These are phyloP conservation scores for Henckelia pumila DNA, from an alignment of 257 asterid genomes.

Conservation along the genomic window DNA sequence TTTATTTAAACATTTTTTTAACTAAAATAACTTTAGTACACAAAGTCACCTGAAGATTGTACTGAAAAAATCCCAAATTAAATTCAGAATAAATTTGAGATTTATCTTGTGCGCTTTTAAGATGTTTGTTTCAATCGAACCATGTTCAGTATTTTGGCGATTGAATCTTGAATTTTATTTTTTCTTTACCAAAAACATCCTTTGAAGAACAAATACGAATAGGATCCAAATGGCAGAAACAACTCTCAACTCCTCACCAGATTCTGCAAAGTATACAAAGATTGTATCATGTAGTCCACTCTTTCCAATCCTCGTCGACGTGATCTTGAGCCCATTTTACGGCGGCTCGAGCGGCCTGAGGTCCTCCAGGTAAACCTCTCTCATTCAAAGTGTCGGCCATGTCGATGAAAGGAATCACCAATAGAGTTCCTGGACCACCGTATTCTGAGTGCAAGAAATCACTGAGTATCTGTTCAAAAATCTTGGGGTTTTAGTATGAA, in stretches of 20 bases:
- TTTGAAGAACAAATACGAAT: no score
- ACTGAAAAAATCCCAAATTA: no score
- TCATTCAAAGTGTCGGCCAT: constrained; percentile 86
- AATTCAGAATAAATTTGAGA: no score
- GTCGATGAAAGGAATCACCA: constrained; percentile 78
- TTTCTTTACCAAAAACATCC: background rate
- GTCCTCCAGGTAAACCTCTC: constrained; percentile 85
- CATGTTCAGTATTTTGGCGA: no score
- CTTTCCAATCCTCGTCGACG: constrained; percentile 84
- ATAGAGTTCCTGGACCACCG: constrained; percentile 89
- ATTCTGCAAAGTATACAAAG: no score
- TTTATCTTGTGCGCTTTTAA: no score
- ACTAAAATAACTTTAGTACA: no score
- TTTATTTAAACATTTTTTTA: no score
- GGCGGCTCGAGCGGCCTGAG: constrained; percentile 91
- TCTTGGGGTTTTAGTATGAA: background rate
- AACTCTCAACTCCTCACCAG: background rate
- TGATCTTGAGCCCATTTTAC: constrained; percentile 85
- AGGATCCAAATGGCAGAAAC: background rate
- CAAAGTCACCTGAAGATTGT: no score
- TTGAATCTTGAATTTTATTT: background rate
- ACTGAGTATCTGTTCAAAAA: constrained; percentile 53
- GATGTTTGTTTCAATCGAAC: no score
- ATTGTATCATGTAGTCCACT: constrained; percentile 45
- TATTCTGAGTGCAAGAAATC: constrained; percentile 77